Percentiles rank a stretch among this genome's conserved stretches.
Evolutionary conservation across 768 basidiomycete genomes (phyloP).

Genomic region (Rubroboletus pulcherrimus): DNA sequence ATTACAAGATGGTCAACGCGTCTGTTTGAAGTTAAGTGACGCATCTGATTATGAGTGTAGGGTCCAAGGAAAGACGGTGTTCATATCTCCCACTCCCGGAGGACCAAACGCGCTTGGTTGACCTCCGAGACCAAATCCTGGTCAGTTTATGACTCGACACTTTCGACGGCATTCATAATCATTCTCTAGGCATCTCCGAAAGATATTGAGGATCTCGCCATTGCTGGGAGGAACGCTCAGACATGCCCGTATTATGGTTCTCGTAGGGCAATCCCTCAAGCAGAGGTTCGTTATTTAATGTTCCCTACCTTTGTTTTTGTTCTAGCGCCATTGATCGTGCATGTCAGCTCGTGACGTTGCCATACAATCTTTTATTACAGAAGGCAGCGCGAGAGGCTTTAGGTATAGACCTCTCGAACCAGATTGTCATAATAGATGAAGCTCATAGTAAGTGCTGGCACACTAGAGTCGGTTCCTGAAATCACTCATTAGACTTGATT

Average conservation of each 20-base stretch:
- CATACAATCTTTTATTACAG: slow-evolving; percentile 89
- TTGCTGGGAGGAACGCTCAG: slow-evolving; percentile 58
- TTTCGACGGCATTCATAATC: background rate
- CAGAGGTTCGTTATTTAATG: slow-evolving; percentile 56
- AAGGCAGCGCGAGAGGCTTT: slow-evolving; percentile 81
- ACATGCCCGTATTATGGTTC: slow-evolving; percentile 95
- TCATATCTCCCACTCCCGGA: slow-evolving; percentile 67
- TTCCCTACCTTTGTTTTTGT: background rate
- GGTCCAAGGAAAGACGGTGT: slow-evolving; percentile 67
- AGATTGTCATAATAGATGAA: slow-evolving; percentile 91
- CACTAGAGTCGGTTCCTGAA: background rate
- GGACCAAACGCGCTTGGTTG: slow-evolving; percentile 69
- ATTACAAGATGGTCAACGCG: slow-evolving; percentile 55
- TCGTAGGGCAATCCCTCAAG: slow-evolving; percentile 81
- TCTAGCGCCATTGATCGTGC: background rate
- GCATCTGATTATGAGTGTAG: slow-evolving; percentile 31
- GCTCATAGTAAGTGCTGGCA: slow-evolving; percentile 74
- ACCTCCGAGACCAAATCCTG: slow-evolving; percentile 84
- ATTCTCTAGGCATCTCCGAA: slow-evolving; percentile 70
- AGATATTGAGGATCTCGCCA: slow-evolving; percentile 91
- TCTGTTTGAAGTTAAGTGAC: background rate
- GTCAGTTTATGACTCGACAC: slow-evolving; percentile 33
- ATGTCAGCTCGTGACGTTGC: slow-evolving; percentile 78
- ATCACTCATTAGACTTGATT: slow-evolving; percentile 64
- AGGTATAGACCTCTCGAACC: slow-evolving; percentile 78